These are phyloP conservation scores for Cryoendolithus antarcticus DNA, from an alignment of 2,329 filamentous ascomycete genomes.

Conservation along the genomic window DNA sequence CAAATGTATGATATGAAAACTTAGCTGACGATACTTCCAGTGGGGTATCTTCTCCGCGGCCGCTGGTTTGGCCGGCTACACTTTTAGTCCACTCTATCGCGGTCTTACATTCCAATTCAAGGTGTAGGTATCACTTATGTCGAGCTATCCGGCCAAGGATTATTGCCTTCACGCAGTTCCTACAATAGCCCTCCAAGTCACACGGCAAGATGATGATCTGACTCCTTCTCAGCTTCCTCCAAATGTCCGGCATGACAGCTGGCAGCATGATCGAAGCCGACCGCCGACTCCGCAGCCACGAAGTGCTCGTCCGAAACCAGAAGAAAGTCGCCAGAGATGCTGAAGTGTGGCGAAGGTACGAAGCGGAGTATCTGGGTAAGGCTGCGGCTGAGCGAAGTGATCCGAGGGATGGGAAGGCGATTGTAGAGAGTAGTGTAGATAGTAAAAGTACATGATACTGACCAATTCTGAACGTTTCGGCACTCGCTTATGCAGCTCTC, in stretches of 20 bases:
- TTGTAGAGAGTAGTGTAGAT: too few relatives aligned
- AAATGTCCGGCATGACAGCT: slow-evolving; percentile 77
- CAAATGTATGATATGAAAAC: not conserved
- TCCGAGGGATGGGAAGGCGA: not conserved
- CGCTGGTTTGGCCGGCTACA: slow-evolving; percentile 50
- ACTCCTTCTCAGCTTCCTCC: slow-evolving; percentile 50
- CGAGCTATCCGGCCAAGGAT: not conserved
- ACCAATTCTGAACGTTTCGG: too few relatives aligned
- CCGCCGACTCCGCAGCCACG: slow-evolving; percentile 52
- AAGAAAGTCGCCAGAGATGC: slow-evolving; percentile 51
- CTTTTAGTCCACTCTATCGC: slow-evolving; percentile 59
- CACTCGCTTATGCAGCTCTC: too few relatives aligned
- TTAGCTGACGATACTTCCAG: slow-evolving; percentile 20
- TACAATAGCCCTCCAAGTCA: not conserved
- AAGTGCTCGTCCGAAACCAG: slow-evolving; percentile 51
- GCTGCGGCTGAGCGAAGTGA: not conserved
- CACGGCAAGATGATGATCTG: not conserved
- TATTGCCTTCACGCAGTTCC: not conserved
- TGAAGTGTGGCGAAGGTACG: slow-evolving; percentile 56
- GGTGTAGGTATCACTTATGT: slow-evolving; percentile 41
- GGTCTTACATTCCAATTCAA: slow-evolving; percentile 65
- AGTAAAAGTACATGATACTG: too few relatives aligned
- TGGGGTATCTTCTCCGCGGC: slow-evolving; percentile 58
- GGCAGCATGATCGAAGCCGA: slow-evolving; percentile 70
- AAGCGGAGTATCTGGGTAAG: slow-evolving; percentile 39